phyloP scores from a whole-genome alignment of 495 filamentous ascomycete species.

The Aspergillus campestris region DNA sequence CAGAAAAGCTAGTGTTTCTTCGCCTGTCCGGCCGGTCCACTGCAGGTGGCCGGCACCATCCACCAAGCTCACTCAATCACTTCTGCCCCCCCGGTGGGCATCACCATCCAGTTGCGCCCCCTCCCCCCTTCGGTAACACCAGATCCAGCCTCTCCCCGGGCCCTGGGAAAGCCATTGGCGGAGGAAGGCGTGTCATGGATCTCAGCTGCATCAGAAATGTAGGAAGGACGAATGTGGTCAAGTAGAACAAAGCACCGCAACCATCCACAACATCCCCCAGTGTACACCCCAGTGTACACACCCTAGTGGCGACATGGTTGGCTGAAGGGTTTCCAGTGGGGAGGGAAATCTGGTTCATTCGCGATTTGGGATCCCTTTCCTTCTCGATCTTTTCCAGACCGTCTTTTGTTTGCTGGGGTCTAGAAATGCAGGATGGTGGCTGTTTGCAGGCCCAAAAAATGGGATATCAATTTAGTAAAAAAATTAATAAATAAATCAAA shows the following conservation, averaged over 20 bases:
- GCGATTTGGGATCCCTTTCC: too few relatives aligned
- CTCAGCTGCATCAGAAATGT: conserved; percentile 8
- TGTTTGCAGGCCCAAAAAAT: conserved; percentile 7
- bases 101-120: conserved; percentile 7
- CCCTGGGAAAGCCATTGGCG: conserved; percentile 7
- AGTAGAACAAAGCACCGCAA: conserved; percentile 11
- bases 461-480: too few relatives aligned
- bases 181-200: too few relatives aligned
- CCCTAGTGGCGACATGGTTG: too few relatives aligned
- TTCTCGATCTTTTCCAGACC: background rate
- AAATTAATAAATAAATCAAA: too few relatives aligned
- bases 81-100: conserved; percentile 7
- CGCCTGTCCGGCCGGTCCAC: conserved; percentile 10
- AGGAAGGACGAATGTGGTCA: conserved; percentile 5
- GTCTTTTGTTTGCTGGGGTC: conserved; percentile 10
- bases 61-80: conserved; percentile 6
- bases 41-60: conserved; percentile 11
- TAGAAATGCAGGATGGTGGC: conserved; percentile 7
- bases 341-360: too few relatives aligned
- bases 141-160: conserved; percentile 13
- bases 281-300: conserved; percentile 2
- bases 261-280: conserved; percentile 12
- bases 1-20: conserved; percentile 6
- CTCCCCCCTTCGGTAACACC: conserved; percentile 11
- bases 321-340: too few relatives aligned